Base-by-base conservation (phyloP, 352 stramenopile genomes). In the Phytophthora capsici region DNA sequence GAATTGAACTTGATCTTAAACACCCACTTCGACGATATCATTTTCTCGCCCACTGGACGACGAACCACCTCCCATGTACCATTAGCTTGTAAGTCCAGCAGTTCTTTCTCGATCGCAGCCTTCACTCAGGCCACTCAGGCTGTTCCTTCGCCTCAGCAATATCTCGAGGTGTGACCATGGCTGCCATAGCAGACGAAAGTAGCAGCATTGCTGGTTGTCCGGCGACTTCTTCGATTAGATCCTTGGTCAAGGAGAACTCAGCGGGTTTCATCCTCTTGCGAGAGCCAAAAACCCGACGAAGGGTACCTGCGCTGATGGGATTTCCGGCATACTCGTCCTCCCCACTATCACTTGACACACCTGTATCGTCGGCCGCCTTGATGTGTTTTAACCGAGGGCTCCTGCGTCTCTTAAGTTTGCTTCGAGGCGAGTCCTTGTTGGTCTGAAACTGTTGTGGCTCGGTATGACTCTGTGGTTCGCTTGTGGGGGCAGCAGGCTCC, bases 41-140 rank as follows among this genome's bases (percentile, higher is more conserved):
- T 44, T 50, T 22, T 26, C 38, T n/a, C n/a, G 6, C 38, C 52
- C 3, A 26, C 25, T 4, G 38, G 52, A 13, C 14, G 8, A 2
- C 43, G 25, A 4, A 50, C 53, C 4, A 52, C 3, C 32, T 49
- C n/a, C 51, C 51, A 58, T 1, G 53, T 61, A 10, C 41, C 40
- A 13, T 61, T 61, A 1, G 28, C 53, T 44, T 61, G n/a, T 12
- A 61, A 20, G 12, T 52, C 53, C 1, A 8, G 6, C 1, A 46
- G 13, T 7, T 61, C 53, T 9, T 52, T 52, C 17, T 52, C 26
- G 6, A 61, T 46, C 14, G 53, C 40, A 1, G 26, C 30, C 19
- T 61, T 61, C 53, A 52, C 22, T 61, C 9, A 22, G 53, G 41
- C 40, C 53, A 61, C 23, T 51, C 52, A 22, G 40, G 51, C 16